A percentile compares a stretch with the other conserved stretches of the same genome.
phyloP scores from a whole-genome alignment of 2,329 filamentous ascomycete species.

The Botryotinia globosa region DNA sequence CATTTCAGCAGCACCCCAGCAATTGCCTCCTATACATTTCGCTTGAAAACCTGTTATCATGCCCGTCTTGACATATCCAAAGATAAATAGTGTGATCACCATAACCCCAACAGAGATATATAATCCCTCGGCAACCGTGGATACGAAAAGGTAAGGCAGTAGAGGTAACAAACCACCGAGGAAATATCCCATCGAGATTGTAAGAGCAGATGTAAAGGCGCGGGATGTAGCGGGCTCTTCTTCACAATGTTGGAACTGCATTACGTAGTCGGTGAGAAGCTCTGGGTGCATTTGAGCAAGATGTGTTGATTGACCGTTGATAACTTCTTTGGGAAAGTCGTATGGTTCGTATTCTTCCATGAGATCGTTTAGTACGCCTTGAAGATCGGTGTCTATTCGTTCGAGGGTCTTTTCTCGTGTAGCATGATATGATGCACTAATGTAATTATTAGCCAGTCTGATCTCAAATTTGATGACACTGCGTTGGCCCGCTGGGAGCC shows the following conservation, averaged over 20 bases:
- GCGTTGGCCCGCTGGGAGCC: neutral
- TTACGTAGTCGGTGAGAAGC: constrained; percentile 42
- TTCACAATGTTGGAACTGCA: constrained; percentile 39
- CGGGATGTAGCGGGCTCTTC: constrained; percentile 36
- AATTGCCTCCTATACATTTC: constrained; percentile 32
- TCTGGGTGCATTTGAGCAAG: constrained; percentile 34
- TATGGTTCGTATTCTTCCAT: constrained; percentile 40
- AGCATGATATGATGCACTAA: constrained; percentile 38
- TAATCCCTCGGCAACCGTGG: constrained; percentile 47
- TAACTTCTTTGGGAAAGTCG: constrained; percentile 34
- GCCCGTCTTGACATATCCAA: constrained; percentile 64
- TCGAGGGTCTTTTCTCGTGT: constrained; percentile 33
- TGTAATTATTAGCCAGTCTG: constrained; percentile 24
- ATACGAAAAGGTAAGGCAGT: constrained; percentile 53
- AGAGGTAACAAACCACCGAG: constrained; percentile 56
- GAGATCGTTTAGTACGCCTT: constrained; percentile 34
- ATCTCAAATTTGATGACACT: neutral
- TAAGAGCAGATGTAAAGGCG: constrained; percentile 47
- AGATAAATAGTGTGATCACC: constrained; percentile 56
- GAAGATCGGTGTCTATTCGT: constrained; percentile 31
- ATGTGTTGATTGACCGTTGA: constrained; percentile 39
- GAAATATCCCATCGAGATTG: constrained; percentile 55
- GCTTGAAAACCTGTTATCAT: constrained; percentile 45
- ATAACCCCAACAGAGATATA: constrained; percentile 60
- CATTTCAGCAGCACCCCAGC: constrained; percentile 42